phyloP scores from a whole-genome alignment of 331 rosid genomes.

The Erythrophleum ivorense region DNA sequence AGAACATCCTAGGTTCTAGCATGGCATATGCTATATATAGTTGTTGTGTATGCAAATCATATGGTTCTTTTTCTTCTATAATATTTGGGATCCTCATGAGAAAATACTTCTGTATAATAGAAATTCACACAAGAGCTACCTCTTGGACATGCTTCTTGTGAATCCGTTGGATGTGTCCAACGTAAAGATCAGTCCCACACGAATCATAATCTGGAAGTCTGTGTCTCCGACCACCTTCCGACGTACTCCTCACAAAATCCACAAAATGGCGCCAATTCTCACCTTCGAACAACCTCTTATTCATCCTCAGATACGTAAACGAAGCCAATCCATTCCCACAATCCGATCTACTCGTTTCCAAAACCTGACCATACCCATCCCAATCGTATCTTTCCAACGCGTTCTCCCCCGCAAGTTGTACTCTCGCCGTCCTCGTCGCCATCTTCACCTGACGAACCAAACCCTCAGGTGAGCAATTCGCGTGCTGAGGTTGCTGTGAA shows the following conservation, averaged over 20 bases:
- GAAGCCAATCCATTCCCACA: slow-evolving; percentile 71
- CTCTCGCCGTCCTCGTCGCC: slow-evolving; percentile 62
- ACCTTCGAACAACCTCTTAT: slow-evolving; percentile 79
- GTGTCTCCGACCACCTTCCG: slow-evolving; percentile 68
- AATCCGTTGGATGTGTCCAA: slow-evolving; percentile 64
- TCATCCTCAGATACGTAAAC: slow-evolving; percentile 87
- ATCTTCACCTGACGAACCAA: slow-evolving; percentile 77
- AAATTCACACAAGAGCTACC: slow-evolving; percentile 54
- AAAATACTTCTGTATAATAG: not conserved
- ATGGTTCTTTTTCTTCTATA: not conserved
- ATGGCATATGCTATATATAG: not conserved
- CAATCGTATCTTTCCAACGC: slow-evolving; percentile 92
- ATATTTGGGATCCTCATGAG: not conserved
- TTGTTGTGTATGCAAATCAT: no score
- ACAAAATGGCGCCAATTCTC: slow-evolving; percentile 82
- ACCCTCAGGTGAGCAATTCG: slow-evolving; percentile 90
- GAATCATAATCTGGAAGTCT: slow-evolving; percentile 60
- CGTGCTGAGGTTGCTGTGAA: slow-evolving; percentile 68
- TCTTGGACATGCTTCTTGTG: slow-evolving; percentile 48
- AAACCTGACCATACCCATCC: slow-evolving; percentile 70
- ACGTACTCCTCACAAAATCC: slow-evolving; percentile 74
- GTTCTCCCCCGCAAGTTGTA: slow-evolving; percentile 88
- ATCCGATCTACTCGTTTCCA: slow-evolving; percentile 74
- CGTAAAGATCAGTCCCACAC: slow-evolving; percentile 62
- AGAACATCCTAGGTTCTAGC: no score